These are phyloP conservation scores for Alternaria sp. DNA, from an alignment of 2,329 filamentous ascomycete species.

Conservation along the genomic window DNA sequence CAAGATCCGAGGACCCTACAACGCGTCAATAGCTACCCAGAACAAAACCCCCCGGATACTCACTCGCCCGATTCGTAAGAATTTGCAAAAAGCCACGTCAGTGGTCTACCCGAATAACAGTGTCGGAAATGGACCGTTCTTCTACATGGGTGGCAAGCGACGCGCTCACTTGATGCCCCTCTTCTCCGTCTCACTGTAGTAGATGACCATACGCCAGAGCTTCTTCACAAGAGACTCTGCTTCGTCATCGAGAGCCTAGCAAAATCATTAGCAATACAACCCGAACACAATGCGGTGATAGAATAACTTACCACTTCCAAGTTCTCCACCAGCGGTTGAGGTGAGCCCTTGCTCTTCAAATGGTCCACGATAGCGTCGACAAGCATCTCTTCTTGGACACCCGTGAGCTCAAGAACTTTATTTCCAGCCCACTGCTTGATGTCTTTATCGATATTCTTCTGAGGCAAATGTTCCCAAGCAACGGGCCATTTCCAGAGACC, in stretches of 20 bases:
- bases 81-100: background rate
- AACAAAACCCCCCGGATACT: constrained; percentile 22
- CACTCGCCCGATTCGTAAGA: constrained; percentile 18
- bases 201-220: constrained; percentile 97
- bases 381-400: constrained; percentile 93
- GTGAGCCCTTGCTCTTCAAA: constrained; percentile 75
- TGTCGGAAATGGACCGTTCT: background rate
- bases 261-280: constrained; percentile 47
- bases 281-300: constrained; percentile 1
- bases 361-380: constrained; percentile 93
- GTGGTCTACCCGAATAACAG: background rate
- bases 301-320: constrained; percentile 76
- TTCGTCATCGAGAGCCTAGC: constrained; percentile 87
- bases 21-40: constrained; percentile 29
- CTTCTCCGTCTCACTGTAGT: constrained; percentile 95
- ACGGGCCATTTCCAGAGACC: constrained; percentile 92
- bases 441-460: constrained; percentile 81
- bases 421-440: constrained; percentile 95
- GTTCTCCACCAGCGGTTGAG: constrained; percentile 83
- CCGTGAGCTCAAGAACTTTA: constrained; percentile 96
- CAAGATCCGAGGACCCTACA: constrained; percentile 36
- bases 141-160: background rate
- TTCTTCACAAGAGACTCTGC: constrained; percentile 94
- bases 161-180: constrained; percentile 67
- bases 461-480: constrained; percentile 90